Evolutionary conservation across 257 asterid genomes (phyloP).

Genomic region (Solanum peruvianum): DNA sequence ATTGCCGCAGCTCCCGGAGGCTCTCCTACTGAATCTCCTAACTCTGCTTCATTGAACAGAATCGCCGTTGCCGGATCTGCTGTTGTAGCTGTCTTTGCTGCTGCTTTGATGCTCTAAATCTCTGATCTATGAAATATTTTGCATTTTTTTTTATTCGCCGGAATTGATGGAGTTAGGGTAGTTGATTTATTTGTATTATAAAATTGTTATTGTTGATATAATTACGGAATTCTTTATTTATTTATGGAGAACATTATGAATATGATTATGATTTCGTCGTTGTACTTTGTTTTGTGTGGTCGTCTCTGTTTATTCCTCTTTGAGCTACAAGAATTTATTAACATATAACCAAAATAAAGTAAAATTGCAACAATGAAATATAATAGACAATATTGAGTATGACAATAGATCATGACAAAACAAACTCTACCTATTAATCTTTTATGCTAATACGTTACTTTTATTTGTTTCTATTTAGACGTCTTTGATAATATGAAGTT

Average conservation of each 20-base stretch:
- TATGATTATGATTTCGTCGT: background rate
- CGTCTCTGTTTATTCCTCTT: too few relatives aligned
- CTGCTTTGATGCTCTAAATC: slow-evolving; percentile 29
- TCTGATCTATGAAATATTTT: background rate
- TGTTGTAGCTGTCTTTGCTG: slow-evolving; percentile 21
- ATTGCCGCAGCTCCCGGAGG: slow-evolving; percentile 18
- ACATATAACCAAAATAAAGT: too few relatives aligned
- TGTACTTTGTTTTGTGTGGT: too few relatives aligned
- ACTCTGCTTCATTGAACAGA: slow-evolving; percentile 28
- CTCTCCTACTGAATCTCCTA: slow-evolving; percentile 16
- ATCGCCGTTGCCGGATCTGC: slow-evolving; percentile 40
- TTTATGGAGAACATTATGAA: background rate
- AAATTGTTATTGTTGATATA: background rate
- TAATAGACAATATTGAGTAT: too few relatives aligned
- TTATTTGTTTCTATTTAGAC: too few relatives aligned
- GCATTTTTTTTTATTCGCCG: background rate
- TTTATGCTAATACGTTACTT: too few relatives aligned
- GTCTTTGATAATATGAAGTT: too few relatives aligned
- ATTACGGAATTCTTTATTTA: background rate
- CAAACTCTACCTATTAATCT: too few relatives aligned
- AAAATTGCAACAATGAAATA: too few relatives aligned
- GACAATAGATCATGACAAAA: too few relatives aligned
- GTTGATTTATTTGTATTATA: background rate
- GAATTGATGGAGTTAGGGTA: background rate
- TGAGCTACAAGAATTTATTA: too few relatives aligned